A percentile compares a stretch with the other conserved stretches of the same genome.
Conservation (phyloP, 176 grass and related monocot species). For the Musa beccarii region DNA sequence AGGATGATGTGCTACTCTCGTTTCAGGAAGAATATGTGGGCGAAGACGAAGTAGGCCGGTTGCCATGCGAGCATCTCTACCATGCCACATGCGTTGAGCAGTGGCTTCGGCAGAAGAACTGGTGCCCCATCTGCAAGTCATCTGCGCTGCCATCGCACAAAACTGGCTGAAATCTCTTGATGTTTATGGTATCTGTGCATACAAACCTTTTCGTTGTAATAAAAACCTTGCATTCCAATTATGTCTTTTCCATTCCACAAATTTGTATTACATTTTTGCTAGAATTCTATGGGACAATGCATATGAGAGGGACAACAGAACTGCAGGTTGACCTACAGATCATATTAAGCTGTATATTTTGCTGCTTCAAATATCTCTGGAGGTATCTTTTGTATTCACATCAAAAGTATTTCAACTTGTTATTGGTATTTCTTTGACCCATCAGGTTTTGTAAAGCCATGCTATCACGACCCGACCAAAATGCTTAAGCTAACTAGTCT, state of each 20-base stretch:
- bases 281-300: background rate
- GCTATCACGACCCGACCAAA: no score
- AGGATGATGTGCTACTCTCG: background rate
- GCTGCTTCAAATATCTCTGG: no score
- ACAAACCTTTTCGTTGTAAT: background rate
- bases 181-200: background rate
- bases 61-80: slow-evolving; percentile 64
- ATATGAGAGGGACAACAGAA: background rate
- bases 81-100: slow-evolving; percentile 55
- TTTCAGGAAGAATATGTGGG: slow-evolving; percentile 51
- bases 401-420: no score
- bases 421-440: no score
- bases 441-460: no score
- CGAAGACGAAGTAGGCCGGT: slow-evolving; percentile 52
- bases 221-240: background rate
- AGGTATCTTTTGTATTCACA: no score
- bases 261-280: background rate
- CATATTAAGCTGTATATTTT: no score
- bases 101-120: slow-evolving; percentile 79
- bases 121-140: slow-evolving; percentile 76
- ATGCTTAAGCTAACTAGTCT: no score
- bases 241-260: background rate
- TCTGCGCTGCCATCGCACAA: background rate
- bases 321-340: no score
- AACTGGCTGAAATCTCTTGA: background rate